Evolutionary conservation across 2,329 filamentous ascomycete genomes (phyloP).

Genomic region (Fonsecaea pugnacius): DNA sequence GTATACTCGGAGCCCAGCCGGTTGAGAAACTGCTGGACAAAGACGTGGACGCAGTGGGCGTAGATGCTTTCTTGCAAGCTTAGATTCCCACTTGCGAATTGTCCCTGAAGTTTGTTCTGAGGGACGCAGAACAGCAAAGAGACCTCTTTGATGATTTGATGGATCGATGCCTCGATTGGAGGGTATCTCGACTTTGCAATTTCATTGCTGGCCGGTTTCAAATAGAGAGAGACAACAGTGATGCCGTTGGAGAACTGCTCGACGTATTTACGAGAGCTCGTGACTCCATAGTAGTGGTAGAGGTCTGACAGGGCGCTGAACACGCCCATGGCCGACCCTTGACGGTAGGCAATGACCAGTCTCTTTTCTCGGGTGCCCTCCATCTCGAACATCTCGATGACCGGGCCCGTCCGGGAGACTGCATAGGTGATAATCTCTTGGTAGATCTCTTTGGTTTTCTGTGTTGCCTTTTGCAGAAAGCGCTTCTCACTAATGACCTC

Average conservation of each 20-base stretch:
- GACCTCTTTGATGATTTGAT: conserved; percentile 98
- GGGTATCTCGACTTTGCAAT: conserved; percentile 64
- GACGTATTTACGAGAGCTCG: conserved; percentile 94
- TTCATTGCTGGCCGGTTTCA: conserved; percentile 71
- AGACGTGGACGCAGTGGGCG: conserved; percentile 96
- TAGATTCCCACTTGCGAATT: conserved; percentile 83
- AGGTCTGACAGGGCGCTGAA: conserved; percentile 95
- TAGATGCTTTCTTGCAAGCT: conserved; percentile 97
- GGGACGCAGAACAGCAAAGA: conserved; percentile 97
- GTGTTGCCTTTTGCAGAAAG: conserved; percentile 93
- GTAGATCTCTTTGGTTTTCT: conserved; percentile 95
- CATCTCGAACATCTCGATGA: conserved; percentile 98
- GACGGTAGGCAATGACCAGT: conserved; percentile 90
- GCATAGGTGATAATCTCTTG: conserved; percentile 88
- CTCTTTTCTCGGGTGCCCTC: conserved; percentile 90
- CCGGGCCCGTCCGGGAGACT: conserved; percentile 82
- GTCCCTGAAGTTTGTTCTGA: conserved; percentile 90
- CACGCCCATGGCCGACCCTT: conserved; percentile 85
- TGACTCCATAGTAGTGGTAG: conserved; percentile 98
- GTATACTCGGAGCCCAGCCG: conserved; percentile 89
- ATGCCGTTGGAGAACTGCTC: conserved; percentile 99
- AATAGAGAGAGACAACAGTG: conserved; percentile 93
- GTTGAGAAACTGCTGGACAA: conserved; percentile 97
- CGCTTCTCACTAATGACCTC: conserved; percentile 90
- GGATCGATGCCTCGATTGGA: conserved; percentile 89